These are phyloP conservation scores for Pleomassaria siparia DNA, from an alignment of 2,329 filamentous ascomycete species.

Conservation along the genomic window DNA sequence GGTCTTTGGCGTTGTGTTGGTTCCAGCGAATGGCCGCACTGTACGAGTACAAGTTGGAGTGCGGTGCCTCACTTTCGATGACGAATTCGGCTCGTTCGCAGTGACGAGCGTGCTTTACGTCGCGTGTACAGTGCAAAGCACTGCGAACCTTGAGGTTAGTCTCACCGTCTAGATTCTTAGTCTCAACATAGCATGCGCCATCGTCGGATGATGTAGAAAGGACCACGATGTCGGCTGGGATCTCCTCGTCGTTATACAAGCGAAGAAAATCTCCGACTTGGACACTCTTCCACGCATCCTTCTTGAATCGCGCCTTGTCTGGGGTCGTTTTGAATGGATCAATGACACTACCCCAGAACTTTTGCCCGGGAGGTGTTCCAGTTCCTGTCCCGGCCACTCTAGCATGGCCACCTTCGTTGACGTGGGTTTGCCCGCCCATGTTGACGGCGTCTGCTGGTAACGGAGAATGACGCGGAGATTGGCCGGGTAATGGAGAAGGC, in stretches of 20 bases:
- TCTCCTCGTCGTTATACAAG: constrained; percentile 92
- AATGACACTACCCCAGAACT: constrained; percentile 69
- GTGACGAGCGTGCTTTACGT: constrained; percentile 84
- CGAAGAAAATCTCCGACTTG: constrained; percentile 96
- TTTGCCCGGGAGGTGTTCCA: constrained; percentile 42
- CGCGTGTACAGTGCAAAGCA: constrained; percentile 80
- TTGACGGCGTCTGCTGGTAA: constrained; percentile 27
- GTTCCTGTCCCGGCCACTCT: constrained; percentile 20
- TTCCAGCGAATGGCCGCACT: constrained; percentile 87
- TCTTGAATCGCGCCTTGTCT: constrained; percentile 82
- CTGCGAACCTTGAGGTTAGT: constrained; percentile 96
- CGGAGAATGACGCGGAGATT: constrained; percentile 31
- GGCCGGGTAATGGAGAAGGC: constrained; percentile 70
- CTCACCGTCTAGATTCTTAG: constrained; percentile 96
- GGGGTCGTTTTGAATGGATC: constrained; percentile 67
- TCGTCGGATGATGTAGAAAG: constrained; percentile 91
- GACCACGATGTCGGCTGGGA: constrained; percentile 91
- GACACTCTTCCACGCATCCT: constrained; percentile 92
- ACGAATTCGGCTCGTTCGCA: constrained; percentile 86
- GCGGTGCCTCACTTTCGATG: constrained; percentile 87
- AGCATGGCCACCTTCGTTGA: constrained; percentile 27
- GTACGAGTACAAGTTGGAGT: constrained; percentile 94
- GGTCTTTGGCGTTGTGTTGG: constrained; percentile 67
- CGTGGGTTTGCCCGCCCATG: constrained; percentile 19
- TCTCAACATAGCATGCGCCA: constrained; percentile 95